These are phyloP conservation scores for Cornus florida DNA, from an alignment of 148 eudicot species.

Conservation along the genomic window DNA sequence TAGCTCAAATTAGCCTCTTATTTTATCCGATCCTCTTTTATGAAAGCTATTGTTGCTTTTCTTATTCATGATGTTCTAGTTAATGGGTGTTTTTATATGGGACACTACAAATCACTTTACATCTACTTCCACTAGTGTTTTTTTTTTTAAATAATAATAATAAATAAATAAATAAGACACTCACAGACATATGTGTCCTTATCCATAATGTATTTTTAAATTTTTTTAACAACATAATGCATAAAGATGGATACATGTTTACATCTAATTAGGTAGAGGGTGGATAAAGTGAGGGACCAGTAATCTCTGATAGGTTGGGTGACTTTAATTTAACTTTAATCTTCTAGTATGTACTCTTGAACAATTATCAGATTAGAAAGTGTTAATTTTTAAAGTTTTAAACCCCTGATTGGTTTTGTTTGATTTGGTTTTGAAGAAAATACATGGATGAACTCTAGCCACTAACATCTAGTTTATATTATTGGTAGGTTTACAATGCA, in stretches of 20 bases:
- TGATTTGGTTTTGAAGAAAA: neutral
- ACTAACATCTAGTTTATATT: neutral
- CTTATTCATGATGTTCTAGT: neutral
- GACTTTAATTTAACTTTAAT: slow-evolving; percentile 5
- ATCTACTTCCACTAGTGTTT: slow-evolving; percentile 1
- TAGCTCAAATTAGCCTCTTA: neutral
- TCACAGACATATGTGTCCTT: neutral
- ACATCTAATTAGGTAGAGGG: slow-evolving; percentile 10
- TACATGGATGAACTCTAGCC: neutral
- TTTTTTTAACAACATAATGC: neutral
- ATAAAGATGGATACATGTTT: neutral
- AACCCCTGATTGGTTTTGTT: neutral
- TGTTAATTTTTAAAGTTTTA: neutral
- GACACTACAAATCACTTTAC: neutral
- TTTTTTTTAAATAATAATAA: too few species aligned
- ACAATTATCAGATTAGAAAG: neutral
- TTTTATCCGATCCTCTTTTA: neutral
- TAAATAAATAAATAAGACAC: neutral
- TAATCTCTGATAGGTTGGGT: slow-evolving; percentile 9
- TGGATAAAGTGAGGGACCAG: neutral
- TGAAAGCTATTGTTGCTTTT: neutral
- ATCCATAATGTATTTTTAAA: neutral
- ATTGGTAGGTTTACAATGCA: neutral
- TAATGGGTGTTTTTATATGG: neutral
- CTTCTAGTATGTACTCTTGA: neutral